These are phyloP conservation scores for Globisporangium takayamanum DNA, from an alignment of 352 stramenopile genomes.

Conservation along the genomic window DNA sequence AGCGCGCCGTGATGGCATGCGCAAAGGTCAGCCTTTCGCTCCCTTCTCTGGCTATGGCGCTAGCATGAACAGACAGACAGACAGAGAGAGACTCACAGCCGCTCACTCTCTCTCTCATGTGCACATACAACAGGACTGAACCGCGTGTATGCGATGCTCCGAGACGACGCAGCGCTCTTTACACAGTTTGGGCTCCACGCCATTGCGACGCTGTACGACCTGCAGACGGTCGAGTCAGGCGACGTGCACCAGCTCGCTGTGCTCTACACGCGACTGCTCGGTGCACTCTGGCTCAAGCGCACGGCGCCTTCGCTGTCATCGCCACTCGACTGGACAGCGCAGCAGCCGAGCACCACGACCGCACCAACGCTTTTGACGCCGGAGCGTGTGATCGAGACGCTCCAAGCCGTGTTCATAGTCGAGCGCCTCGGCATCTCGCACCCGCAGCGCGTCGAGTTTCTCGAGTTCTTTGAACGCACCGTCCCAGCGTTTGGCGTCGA, in stretches of 20 bases:
- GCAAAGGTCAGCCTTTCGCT: constrained; percentile 19
- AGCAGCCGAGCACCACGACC: background rate
- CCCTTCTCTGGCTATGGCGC: no score
- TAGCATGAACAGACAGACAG: no score
- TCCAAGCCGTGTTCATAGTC: constrained; percentile 64
- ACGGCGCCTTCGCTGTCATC: constrained; percentile 17
- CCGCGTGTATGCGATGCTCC: constrained; percentile 34
- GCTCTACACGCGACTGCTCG: constrained; percentile 56
- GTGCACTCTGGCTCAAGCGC: constrained; percentile 44
- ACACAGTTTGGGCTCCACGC: constrained; percentile 33
- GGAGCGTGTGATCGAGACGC: constrained; percentile 26
- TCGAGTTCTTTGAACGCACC: constrained; percentile 50
- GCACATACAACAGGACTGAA: constrained; percentile 16
- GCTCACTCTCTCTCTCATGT: background rate
- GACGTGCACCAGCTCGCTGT: constrained; percentile 34
- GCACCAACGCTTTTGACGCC: no score
- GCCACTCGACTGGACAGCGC: no score
- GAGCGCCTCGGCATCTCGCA: constrained; percentile 69
- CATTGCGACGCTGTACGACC: constrained; percentile 60
- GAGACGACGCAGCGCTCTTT: constrained; percentile 19
- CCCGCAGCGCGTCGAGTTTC: constrained; percentile 50
- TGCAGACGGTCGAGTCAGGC: constrained; percentile 44
- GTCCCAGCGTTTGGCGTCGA: constrained; percentile 31
- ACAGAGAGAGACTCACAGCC: no score
- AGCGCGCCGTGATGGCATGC: constrained; percentile 33